Percentiles rank a stretch among this genome's conserved stretches.
These are phyloP conservation scores for Puccinia novopanici DNA, from an alignment of 1,284 basidiomycete species.

Conservation along the genomic window DNA sequence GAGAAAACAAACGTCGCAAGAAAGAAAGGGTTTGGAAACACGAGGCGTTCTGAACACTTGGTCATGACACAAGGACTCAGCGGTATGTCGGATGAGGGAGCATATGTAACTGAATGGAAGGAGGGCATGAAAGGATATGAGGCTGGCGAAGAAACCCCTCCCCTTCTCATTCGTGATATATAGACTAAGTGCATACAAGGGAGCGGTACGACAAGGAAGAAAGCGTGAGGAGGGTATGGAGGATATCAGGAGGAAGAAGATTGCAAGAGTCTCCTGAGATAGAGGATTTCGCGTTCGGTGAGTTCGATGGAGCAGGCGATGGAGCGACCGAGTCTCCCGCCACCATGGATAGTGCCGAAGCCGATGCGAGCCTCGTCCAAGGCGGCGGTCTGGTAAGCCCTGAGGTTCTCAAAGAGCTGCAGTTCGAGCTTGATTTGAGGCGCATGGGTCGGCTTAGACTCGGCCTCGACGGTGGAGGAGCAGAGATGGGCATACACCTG, in stretches of 20 bases:
- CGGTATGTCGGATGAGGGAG: no score
- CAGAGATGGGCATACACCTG: slow-evolving; percentile 30
- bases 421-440: slow-evolving; percentile 33
- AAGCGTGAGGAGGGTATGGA: neutral
- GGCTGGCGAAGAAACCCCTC: neutral
- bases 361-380: slow-evolving; percentile 41
- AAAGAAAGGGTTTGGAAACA: no score
- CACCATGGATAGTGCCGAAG: slow-evolving; percentile 29
- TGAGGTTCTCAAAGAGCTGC: slow-evolving; percentile 26
- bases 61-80: no score
- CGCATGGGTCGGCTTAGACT: neutral
- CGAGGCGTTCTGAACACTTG: no score
- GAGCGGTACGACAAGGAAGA: neutral
- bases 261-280: slow-evolving; percentile 16
- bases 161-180: neutral
- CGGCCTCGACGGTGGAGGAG: slow-evolving; percentile 20
- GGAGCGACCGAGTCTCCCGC: slow-evolving; percentile 30
- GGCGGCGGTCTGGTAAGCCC: slow-evolving; percentile 25
- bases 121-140: neutral
- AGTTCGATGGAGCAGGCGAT: slow-evolving; percentile 24
- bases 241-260: slow-evolving; percentile 1
- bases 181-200: neutral
- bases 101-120: no score
- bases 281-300: slow-evolving; percentile 43
- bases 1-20: no score